phyloP scores from a whole-genome alignment of 2,329 filamentous ascomycete species.

The Peltaster fructicola region DNA sequence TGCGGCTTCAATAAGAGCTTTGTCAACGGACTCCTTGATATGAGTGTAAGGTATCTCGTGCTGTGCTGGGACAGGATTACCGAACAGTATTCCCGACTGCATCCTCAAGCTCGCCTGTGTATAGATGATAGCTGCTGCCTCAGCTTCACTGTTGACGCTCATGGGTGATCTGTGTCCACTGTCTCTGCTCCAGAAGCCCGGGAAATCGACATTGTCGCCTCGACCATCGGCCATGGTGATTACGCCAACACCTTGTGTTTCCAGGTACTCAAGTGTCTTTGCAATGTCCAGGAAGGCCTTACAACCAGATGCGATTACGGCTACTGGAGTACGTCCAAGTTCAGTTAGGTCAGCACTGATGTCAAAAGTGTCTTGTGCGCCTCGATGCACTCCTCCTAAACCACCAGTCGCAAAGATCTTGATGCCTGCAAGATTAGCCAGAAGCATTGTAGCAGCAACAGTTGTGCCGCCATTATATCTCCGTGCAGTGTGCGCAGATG shows the following conservation, averaged over 20 bases:
- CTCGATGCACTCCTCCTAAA: slow-evolving; percentile 83
- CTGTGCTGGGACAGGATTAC: slow-evolving; percentile 66
- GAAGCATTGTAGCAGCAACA: slow-evolving; percentile 79
- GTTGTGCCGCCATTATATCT: slow-evolving; percentile 79
- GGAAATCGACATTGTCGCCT: slow-evolving; percentile 58
- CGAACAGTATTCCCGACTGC: slow-evolving; percentile 66
- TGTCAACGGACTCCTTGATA: slow-evolving; percentile 52
- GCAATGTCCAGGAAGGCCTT: slow-evolving; percentile 93
- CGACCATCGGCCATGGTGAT: slow-evolving; percentile 80
- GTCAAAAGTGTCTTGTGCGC: slow-evolving; percentile 73
- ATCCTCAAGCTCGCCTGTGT: slow-evolving; percentile 58
- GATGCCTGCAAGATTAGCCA: slow-evolving; percentile 74
- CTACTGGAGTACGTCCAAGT: slow-evolving; percentile 72
- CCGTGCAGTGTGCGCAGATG: slow-evolving; percentile 49
- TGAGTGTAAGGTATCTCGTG: slow-evolving; percentile 50
- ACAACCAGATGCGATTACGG: slow-evolving; percentile 77
- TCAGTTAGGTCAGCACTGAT: slow-evolving; percentile 91
- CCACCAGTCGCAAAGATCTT: slow-evolving; percentile 89
- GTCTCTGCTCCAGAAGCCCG: slow-evolving; percentile 81
- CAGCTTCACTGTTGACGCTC: slow-evolving; percentile 53
- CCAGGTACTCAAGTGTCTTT: slow-evolving; percentile 66
- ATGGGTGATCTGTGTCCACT: slow-evolving; percentile 67
- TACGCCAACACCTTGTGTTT: slow-evolving; percentile 60
- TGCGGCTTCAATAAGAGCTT: slow-evolving; percentile 47
- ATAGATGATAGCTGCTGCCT: slow-evolving; percentile 78